A percentile compares a stretch with the other conserved stretches of the same genome.
Evolutionary conservation across 192 early-diverging fungal genomes (phyloP).

Genomic region (Coemansia sp.): DNA sequence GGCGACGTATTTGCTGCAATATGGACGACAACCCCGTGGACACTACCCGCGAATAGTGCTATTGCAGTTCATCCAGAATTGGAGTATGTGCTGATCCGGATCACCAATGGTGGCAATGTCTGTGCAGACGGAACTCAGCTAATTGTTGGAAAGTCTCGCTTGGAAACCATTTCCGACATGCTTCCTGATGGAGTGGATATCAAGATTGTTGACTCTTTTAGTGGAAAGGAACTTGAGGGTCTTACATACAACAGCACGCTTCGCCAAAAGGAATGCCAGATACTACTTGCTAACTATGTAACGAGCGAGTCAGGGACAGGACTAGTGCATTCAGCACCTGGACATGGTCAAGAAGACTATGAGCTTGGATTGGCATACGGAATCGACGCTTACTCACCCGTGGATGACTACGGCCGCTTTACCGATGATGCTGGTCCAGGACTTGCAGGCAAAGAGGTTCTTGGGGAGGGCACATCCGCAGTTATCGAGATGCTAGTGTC

Average conservation of each 20-base stretch:
- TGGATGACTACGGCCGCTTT: conserved; percentile 67
- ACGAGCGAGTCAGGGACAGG: conserved; percentile 72
- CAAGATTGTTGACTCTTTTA: conserved; percentile 7
- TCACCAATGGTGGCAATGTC: conserved; percentile 4
- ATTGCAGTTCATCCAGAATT: conserved; percentile 67
- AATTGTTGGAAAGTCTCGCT: conserved; percentile 27
- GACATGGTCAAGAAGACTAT: conserved; percentile 84
- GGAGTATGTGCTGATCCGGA: conserved; percentile 56
- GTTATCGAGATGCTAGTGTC: conserved; percentile 58
- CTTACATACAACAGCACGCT: conserved; percentile 60
- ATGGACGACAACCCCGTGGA: conserved; percentile 86
- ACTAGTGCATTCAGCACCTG: conserved; percentile 81
- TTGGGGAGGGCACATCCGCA: conserved; percentile 58
- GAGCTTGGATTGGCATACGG: conserved; percentile 58
- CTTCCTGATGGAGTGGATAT: conserved; percentile 12
- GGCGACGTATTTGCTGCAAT: conserved; percentile 52
- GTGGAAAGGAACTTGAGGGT: conserved; percentile 57
- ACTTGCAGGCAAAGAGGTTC: conserved; percentile 63
- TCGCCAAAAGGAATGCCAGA: conserved; percentile 43
- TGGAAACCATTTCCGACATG: conserved; percentile 16
- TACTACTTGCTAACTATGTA: conserved; percentile 68
- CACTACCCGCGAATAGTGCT: conserved; percentile 72
- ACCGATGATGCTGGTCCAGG: conserved; percentile 62
- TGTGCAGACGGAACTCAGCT: conserved; percentile 8
- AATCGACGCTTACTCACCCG: conserved; percentile 67